Evolutionary conservation across 257 asterid genomes (phyloP).

Genomic region (Solanum piurae): DNA sequence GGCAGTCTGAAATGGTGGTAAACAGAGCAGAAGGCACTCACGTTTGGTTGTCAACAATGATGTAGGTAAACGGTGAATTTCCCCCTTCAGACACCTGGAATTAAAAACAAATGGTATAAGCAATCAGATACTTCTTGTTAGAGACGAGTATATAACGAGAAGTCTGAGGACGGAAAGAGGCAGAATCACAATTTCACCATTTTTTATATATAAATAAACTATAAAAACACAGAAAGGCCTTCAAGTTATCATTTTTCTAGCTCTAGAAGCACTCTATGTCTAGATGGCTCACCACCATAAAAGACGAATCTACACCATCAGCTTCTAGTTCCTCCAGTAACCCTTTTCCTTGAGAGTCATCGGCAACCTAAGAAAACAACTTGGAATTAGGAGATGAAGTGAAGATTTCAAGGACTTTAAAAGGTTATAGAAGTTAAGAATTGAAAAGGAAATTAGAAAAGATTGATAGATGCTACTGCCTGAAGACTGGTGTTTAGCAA

Average conservation of each 20-base stretch:
- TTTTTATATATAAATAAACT: background rate
- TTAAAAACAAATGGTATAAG: constrained; percentile 8
- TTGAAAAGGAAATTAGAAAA: background rate
- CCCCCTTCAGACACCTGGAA: constrained; percentile 85
- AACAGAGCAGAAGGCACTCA: constrained; percentile 31
- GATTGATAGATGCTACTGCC: background rate
- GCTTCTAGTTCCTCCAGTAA: constrained; percentile 72
- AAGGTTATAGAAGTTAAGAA: background rate
- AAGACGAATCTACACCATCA: constrained; percentile 84
- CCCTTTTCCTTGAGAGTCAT: constrained; percentile 86
- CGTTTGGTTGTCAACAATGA: constrained; percentile 90
- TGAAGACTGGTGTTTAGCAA: background rate
- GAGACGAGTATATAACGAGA: background rate
- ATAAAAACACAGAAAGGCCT: background rate
- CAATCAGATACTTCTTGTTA: background rate
- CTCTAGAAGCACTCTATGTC: background rate
- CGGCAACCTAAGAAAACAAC: constrained; percentile 50
- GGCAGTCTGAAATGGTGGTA: background rate
- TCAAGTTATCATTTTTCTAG: background rate
- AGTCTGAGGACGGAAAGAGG: background rate
- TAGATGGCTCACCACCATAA: constrained; percentile 46
- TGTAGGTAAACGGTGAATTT: constrained; percentile 89
- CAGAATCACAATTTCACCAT: background rate
- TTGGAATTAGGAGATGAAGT: background rate
- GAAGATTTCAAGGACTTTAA: background rate